Evolutionary conservation across 331 rosid species (phyloP).

Genomic region (Spiraea crenata): DNA sequence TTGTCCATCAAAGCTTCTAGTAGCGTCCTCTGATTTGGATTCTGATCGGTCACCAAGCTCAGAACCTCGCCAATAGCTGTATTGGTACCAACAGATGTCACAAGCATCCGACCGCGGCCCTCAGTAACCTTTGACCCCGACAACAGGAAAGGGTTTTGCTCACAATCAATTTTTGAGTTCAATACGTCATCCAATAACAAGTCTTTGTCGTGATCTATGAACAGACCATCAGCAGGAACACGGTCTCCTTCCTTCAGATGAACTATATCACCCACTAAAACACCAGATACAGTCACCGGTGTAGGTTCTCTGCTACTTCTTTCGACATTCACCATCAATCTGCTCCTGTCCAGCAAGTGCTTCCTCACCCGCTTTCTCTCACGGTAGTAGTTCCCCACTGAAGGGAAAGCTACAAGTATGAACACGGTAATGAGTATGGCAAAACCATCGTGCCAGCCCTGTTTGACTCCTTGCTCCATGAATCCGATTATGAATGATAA

Average conservation of each 20-base stretch:
- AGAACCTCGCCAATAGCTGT: conserved; percentile 19
- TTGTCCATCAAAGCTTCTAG: conserved; percentile 48
- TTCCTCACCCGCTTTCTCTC: conserved; percentile 27
- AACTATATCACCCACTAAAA: conserved; percentile 46
- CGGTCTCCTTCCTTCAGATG: conserved; percentile 33
- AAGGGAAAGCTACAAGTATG: conserved; percentile 34
- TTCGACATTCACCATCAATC: conserved; percentile 26
- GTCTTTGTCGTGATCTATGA: conserved; percentile 18
- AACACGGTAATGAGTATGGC: conserved; percentile 37
- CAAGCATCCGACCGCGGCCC: conserved; percentile 55
- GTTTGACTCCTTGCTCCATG: conserved; percentile 40
- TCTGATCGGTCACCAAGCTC: conserved; percentile 1
- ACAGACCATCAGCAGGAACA: conserved; percentile 63
- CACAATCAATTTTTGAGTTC: conserved; percentile 20
- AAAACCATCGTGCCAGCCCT: conserved; percentile 64
- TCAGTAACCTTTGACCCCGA: conserved; percentile 47
- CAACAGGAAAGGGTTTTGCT: conserved; percentile 45
- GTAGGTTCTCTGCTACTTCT: conserved; percentile 2
- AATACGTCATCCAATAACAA: conserved; percentile 32
- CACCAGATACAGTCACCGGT: conserved; percentile 11
- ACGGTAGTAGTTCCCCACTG: conserved; percentile 23
- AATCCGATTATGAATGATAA: conserved; percentile 40
- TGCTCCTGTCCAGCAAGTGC: conserved; percentile 23
- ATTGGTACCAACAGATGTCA: conserved; percentile 33
- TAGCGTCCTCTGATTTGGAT: conserved; percentile 19